Conservation (phyloP, 768 basidiomycete species). For the Mycena olivaceomarginata region DNA sequence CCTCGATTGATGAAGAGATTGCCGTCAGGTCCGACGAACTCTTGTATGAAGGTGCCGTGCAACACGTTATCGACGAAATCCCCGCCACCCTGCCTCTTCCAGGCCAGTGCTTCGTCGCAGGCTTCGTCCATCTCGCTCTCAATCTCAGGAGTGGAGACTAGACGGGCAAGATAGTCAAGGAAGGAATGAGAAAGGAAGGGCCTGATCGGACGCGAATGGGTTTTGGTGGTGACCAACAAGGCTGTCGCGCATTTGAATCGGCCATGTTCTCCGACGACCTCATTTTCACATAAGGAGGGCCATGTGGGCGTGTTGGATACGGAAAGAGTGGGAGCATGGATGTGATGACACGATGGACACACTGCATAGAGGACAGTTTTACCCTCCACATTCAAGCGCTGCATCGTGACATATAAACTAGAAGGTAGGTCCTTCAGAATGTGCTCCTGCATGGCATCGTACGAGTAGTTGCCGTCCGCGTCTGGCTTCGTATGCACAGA, state of each 20-base stretch:
- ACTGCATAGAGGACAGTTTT: slow-evolving; percentile 33
- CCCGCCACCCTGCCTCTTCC: not conserved
- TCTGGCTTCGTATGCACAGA: slow-evolving; percentile 2
- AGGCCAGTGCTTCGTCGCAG: slow-evolving; percentile 24
- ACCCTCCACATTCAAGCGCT: slow-evolving; percentile 24
- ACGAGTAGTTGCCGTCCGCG: not conserved
- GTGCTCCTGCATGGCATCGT: slow-evolving; percentile 26
- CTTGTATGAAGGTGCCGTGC: not conserved
- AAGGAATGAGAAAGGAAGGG: slow-evolving; percentile 43
- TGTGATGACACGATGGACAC: slow-evolving; percentile 39
- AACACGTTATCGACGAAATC: slow-evolving; percentile 5
- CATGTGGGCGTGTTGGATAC: not conserved
- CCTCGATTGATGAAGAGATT: too few relatives aligned
- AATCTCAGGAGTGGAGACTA: slow-evolving; percentile 37
- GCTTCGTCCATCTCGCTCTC: slow-evolving; percentile 28
- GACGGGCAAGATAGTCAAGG: slow-evolving; percentile 46
- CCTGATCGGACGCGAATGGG: slow-evolving; percentile 34
- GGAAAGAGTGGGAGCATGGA: slow-evolving; percentile 16
- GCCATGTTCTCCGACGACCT: not conserved
- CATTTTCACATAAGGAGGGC: not conserved
- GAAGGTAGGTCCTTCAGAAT: slow-evolving; percentile 32
- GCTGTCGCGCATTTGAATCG: slow-evolving; percentile 6
- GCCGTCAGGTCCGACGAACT: not conserved
- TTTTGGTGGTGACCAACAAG: slow-evolving; percentile 2
- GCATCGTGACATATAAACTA: slow-evolving; percentile 19